phyloP scores from a whole-genome alignment of 352 stramenopile genomes.

The Phytophthora citricola region DNA sequence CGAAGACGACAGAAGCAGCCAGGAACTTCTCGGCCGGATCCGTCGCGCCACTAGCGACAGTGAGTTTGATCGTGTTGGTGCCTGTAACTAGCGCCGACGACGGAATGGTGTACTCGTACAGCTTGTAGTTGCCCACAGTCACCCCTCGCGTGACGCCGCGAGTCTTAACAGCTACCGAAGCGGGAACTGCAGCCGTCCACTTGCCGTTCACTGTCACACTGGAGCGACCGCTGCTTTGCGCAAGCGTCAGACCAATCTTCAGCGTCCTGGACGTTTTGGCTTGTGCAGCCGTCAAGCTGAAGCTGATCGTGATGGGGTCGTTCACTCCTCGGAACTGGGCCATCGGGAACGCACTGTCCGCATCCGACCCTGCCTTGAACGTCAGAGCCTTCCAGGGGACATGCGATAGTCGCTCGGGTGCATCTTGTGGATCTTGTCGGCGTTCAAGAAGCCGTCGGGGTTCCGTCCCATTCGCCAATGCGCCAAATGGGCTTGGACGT shows the following conservation, averaged over 20 bases:
- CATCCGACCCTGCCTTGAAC: slow-evolving; percentile 33
- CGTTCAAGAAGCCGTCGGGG: slow-evolving; percentile 52
- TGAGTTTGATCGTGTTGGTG: slow-evolving; percentile 43
- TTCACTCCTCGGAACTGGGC: slow-evolving; percentile 58
- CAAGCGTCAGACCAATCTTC: slow-evolving; percentile 52
- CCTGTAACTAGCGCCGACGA: slow-evolving; percentile 38
- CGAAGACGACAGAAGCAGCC: slow-evolving; percentile 53
- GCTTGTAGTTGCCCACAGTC: slow-evolving; percentile 56
- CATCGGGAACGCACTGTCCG: slow-evolving; percentile 42
- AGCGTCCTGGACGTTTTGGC: slow-evolving; percentile 32
- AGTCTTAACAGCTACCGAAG: slow-evolving; percentile 50
- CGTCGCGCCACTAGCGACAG: slow-evolving; percentile 46
- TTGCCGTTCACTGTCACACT: slow-evolving; percentile 50
- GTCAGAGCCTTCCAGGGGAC: slow-evolving; percentile 33
- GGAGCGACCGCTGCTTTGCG: slow-evolving; percentile 46
- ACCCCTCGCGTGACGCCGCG: slow-evolving; percentile 55
- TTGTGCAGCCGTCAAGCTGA: slow-evolving; percentile 37
- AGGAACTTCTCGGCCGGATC: slow-evolving; percentile 54
- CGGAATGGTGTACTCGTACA: slow-evolving; percentile 61
- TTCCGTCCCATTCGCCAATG: slow-evolving; percentile 45
- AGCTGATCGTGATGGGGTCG: slow-evolving; percentile 46
- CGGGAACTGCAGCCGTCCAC: slow-evolving; percentile 36
- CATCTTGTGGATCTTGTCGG: slow-evolving; percentile 64
- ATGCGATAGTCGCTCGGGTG: slow-evolving; percentile 59
- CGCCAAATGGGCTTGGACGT: slow-evolving; percentile 45